Percentiles rank a stretch among this genome's conserved stretches.
Conservation (phyloP, 768 basidiomycete species). For the Punctularia strigosozonata region DNA sequence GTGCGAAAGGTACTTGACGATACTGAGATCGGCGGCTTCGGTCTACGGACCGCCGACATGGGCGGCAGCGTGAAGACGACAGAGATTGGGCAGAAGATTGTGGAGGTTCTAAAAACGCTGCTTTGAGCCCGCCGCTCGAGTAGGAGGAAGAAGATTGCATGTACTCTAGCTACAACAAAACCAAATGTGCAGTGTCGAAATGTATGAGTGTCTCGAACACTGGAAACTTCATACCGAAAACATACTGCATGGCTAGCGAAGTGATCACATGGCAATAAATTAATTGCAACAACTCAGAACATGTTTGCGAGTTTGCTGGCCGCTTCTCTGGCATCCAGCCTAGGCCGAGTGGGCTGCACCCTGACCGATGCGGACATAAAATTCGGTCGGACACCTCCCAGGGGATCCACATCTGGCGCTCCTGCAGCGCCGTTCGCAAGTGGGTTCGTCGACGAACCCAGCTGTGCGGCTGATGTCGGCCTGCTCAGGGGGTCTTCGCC, state of each 20-base stretch:
- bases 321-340: conserved; percentile 76
- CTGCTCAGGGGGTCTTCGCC: no score
- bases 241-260: not conserved
- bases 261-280: not conserved
- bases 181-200: no score
- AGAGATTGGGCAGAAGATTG: conserved; percentile 77
- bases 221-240: not conserved
- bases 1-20: conserved; percentile 82
- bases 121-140: conserved; percentile 24
- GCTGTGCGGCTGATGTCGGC: no score
- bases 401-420: conserved; percentile 40
- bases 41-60: conserved; percentile 76
- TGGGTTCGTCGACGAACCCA: no score
- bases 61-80: conserved; percentile 66
- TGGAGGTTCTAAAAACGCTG: conserved; percentile 54
- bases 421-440: no score
- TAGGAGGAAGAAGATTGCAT: not conserved
- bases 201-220: not conserved
- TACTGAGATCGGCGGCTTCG: conserved; percentile 55
- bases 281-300: conserved; percentile 33
- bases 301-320: conserved; percentile 87
- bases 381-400: conserved; percentile 47
- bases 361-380: conserved; percentile 68
- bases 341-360: conserved; percentile 55
- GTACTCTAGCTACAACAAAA: no score